Evolutionary conservation across 768 basidiomycete genomes (phyloP), one percentile per base, ranked within the genome.

Genomic region (Amanita exitialis): DNA sequence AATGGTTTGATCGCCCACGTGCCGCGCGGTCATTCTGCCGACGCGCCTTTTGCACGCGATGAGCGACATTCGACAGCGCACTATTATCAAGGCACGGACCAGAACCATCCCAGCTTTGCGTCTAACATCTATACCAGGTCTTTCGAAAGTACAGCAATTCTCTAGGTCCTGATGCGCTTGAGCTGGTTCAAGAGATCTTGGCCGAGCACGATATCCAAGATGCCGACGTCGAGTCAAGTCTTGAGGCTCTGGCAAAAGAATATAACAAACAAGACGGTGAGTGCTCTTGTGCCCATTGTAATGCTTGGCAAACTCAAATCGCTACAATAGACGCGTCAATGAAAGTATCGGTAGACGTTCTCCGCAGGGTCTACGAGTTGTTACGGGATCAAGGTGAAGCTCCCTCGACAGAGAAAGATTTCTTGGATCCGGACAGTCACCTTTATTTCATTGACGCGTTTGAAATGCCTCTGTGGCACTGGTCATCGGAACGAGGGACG

Each of bases 401-500:
- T 25, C 64, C 71, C 6, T 66, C 65, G 34, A 61, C 68, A 34
- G 79, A 81, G 56, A 77, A 78, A 36, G 84, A 87, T 39, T 63
- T 77, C 6, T 71, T 92, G 21, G 90, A 93, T 57, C 83, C 87
- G 5, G 84, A 90, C 28, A 82, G 75, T 37, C 88, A 96, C 62
- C 67, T 98, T 25, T 80, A 82, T 59, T 72, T 97, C 56, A 71
- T 98, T 27, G 82, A 95, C 63, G 85, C 95, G 8, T 95, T 92
- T 59, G 92, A 95, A 47, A 97, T 98, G 93, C 96, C 96, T 0
- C 69, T 82, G 10, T 93, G 93, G 84, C 78, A 85, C 59, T 99
- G 90, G 82, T 91, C 93, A 13, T 69, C 75, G 27, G 89, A 94
- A 59, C 72, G 87, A 52, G 86, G 86, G 42, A 84, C 87, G 1